These are phyloP conservation scores for Myrica gale DNA, from an alignment of 306 rosid genomes.

Conservation along the genomic window DNA sequence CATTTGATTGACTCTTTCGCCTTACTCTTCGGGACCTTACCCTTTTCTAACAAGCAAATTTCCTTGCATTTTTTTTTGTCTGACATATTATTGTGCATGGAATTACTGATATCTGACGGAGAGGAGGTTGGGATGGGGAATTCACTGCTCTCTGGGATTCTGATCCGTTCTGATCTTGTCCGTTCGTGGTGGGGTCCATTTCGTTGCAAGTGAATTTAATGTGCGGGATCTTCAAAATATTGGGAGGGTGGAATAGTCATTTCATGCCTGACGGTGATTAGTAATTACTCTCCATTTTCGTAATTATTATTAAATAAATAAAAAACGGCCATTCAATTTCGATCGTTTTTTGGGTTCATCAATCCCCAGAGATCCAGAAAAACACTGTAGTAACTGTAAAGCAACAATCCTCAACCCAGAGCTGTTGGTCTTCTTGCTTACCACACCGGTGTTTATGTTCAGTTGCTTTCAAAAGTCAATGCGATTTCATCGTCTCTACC, in stretches of 20 bases:
- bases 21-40: too few species aligned
- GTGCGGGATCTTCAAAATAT: slow-evolving; percentile 38
- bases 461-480: not conserved
- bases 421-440: not conserved
- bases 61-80: slow-evolving; percentile 9
- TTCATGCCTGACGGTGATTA: not conserved
- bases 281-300: slow-evolving; percentile 25
- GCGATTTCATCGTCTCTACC: too few species aligned
- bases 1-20: too few species aligned
- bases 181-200: slow-evolving; percentile 50
- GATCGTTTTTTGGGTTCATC: slow-evolving; percentile 13
- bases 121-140: slow-evolving; percentile 5
- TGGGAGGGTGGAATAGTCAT: slow-evolving; percentile 37
- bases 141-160: slow-evolving; percentile 32
- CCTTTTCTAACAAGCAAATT: too few species aligned
- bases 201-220: slow-evolving; percentile 30
- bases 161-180: slow-evolving; percentile 36
- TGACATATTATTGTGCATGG: slow-evolving; percentile 22
- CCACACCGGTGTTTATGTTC: not conserved
- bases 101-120: slow-evolving; percentile 22
- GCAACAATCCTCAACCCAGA: slow-evolving; percentile 16
- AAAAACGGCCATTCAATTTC: slow-evolving; percentile 26
- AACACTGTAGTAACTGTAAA: not conserved
- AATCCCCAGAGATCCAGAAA: slow-evolving; percentile 47
- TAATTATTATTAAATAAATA: slow-evolving; percentile 14